Evolutionary conservation across 345 rosid species (phyloP).

Genomic region (Euphorbia pulcherrima): DNA sequence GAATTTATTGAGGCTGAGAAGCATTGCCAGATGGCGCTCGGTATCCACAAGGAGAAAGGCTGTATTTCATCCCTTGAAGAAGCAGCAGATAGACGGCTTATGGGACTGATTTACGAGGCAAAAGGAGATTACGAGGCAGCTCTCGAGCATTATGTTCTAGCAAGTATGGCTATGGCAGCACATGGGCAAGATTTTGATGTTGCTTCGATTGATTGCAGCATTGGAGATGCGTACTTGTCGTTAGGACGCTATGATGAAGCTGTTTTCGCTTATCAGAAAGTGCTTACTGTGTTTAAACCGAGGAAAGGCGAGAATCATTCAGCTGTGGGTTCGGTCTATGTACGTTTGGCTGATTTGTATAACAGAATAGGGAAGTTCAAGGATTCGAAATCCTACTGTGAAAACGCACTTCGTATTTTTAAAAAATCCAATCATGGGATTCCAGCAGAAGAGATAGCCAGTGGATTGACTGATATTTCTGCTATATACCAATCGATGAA

Average conservation of each 20-base stretch:
- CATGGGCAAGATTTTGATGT: conserved; percentile 59
- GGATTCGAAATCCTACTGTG: conserved; percentile 78
- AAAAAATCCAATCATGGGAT: conserved; percentile 52
- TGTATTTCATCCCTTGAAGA: conserved; percentile 60
- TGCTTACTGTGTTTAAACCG: conserved; percentile 65
- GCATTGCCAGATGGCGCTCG: conserved; percentile 72
- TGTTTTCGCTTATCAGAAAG: conserved; percentile 80
- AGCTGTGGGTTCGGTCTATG: conserved; percentile 73
- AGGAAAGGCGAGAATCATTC: conserved; percentile 79
- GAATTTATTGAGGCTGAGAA: conserved; percentile 80
- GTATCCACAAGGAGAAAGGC: conserved; percentile 63
- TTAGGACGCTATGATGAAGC: conserved; percentile 88
- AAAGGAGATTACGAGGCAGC: conserved; percentile 77
- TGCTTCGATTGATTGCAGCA: conserved; percentile 79
- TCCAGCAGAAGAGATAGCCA: conserved; percentile 67
- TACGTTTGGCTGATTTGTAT: conserved; percentile 81
- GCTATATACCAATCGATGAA: conserved; percentile 82
- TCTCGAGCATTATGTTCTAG: conserved; percentile 80
- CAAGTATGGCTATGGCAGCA: conserved; percentile 84
- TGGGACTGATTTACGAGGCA: conserved; percentile 79
- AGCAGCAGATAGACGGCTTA: conserved; percentile 80
- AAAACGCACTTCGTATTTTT: conserved; percentile 72
- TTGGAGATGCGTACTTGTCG: conserved; percentile 82
- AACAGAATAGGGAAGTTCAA: conserved; percentile 70
- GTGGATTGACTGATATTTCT: conserved; percentile 73